Conservation (phyloP, 257 asterid species). For the Nyctanthes arbortristis region DNA sequence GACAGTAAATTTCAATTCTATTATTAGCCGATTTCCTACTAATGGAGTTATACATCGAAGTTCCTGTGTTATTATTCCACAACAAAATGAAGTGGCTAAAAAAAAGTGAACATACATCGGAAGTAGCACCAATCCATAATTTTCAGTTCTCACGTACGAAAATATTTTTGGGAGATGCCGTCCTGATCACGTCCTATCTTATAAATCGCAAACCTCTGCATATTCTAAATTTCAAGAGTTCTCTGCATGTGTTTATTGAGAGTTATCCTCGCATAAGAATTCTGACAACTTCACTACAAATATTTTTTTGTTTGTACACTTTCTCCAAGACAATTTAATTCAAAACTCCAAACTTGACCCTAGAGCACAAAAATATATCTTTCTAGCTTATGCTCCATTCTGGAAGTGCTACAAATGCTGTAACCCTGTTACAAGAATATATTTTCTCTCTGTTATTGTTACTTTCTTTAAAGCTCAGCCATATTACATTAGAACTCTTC, state of each 20-base stretch:
- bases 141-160: neutral
- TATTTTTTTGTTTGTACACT: neutral
- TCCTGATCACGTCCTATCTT: neutral
- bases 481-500: neutral
- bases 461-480: neutral
- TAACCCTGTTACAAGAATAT: neutral
- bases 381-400: neutral
- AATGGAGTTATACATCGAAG: no score
- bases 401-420: neutral
- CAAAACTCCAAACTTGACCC: neutral
- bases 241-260: neutral
- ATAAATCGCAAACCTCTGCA: neutral
- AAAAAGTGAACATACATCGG: neutral
- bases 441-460: neutral
- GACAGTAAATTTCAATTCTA: no score
- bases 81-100: neutral
- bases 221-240: neutral
- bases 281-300: neutral
- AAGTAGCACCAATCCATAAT: no score
- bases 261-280: neutral
- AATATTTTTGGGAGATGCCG: neutral
- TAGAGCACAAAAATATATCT: constrained; percentile 1
- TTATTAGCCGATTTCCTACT: no score
- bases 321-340: neutral
- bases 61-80: neutral